phyloP scores from a whole-genome alignment of 2,329 filamentous ascomycete species.

The Biscogniauxia marginata region DNA sequence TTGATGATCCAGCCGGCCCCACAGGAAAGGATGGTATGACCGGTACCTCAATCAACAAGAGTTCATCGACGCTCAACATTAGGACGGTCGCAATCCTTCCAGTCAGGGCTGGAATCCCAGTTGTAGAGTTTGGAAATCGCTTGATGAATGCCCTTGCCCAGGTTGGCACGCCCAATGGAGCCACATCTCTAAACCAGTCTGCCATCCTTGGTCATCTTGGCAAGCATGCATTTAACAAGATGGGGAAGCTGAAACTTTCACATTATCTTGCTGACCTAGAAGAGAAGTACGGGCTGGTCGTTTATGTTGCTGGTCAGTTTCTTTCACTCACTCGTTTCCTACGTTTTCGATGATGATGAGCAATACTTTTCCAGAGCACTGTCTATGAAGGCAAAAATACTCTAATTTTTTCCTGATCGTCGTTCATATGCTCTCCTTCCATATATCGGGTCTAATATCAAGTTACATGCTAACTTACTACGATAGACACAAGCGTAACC shows the following conservation, averaged over 20 bases:
- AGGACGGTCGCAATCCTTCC: slow-evolving; percentile 90
- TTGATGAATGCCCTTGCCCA: slow-evolving; percentile 85
- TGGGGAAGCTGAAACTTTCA: slow-evolving; percentile 93
- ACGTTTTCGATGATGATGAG: slow-evolving; percentile 48
- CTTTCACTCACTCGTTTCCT: slow-evolving; percentile 1
- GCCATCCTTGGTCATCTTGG: slow-evolving; percentile 93
- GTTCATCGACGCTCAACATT: slow-evolving; percentile 86
- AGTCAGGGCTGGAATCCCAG: slow-evolving; percentile 86
- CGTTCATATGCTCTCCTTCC: slow-evolving; percentile 12
- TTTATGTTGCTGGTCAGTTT: slow-evolving; percentile 79
- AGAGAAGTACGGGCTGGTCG: slow-evolving; percentile 92
- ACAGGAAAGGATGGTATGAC: slow-evolving; percentile 61
- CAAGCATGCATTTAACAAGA: slow-evolving; percentile 92
- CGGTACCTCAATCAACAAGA: slow-evolving; percentile 60
- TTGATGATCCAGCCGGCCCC: slow-evolving; percentile 75
- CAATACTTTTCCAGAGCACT: slow-evolving; percentile 48
- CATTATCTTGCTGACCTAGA: slow-evolving; percentile 96
- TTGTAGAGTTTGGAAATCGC: slow-evolving; percentile 90
- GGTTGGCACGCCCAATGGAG: slow-evolving; percentile 84
- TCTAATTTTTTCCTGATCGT: slow-evolving; percentile 68
- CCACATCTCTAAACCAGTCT: slow-evolving; percentile 88
- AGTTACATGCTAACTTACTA: slow-evolving; percentile 29
- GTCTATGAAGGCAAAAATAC: slow-evolving; percentile 57
- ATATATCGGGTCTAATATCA: not conserved
- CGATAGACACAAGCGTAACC: slow-evolving; percentile 85